These are phyloP conservation scores for Mollisia scopiformis DNA, from an alignment of 2,329 filamentous ascomycete genomes.

Conservation along the genomic window DNA sequence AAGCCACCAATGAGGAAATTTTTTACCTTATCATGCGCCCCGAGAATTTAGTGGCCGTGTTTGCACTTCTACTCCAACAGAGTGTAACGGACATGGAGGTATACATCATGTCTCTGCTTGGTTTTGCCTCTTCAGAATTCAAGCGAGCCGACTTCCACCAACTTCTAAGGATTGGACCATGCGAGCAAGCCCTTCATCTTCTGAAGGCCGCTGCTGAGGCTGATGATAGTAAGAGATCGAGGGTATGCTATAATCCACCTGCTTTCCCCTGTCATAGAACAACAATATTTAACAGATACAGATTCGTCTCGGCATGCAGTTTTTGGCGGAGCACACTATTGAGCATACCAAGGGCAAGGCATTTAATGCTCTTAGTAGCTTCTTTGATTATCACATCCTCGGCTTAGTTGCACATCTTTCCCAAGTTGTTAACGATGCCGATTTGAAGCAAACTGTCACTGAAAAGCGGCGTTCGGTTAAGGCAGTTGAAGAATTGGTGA, in stretches of 20 bases:
- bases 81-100: slow-evolving; percentile 60
- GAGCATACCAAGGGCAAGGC: slow-evolving; percentile 39
- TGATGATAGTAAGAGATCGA: slow-evolving; percentile 55
- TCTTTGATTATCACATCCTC: slow-evolving; percentile 82
- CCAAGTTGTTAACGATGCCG: slow-evolving; percentile 72
- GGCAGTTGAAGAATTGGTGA: slow-evolving; percentile 87
- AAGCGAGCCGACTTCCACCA: slow-evolving; percentile 66
- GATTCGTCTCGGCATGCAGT: slow-evolving; percentile 38
- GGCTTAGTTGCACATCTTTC: slow-evolving; percentile 86
- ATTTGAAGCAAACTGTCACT: slow-evolving; percentile 55
- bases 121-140: slow-evolving; percentile 72
- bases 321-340: slow-evolving; percentile 42
- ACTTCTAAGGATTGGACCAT: slow-evolving; percentile 74
- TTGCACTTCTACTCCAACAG: slow-evolving; percentile 63
- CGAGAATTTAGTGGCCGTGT: slow-evolving; percentile 58
- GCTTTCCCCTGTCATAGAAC: too few relatives aligned
- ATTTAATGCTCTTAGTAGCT: slow-evolving; percentile 67
- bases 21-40: slow-evolving; percentile 47
- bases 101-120: slow-evolving; percentile 69
- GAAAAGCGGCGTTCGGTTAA: slow-evolving; percentile 80
- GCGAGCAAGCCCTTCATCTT: slow-evolving; percentile 77
- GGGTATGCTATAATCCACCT: slow-evolving; percentile 54
- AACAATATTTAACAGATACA: slow-evolving; percentile 16
- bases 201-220: slow-evolving; percentile 78
- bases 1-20: slow-evolving; percentile 69